Percentiles rank a stretch among this genome's conserved stretches.
These are phyloP conservation scores for Colletotrichum chlorophyti DNA, from an alignment of 2,329 filamentous ascomycete species.

Conservation along the genomic window DNA sequence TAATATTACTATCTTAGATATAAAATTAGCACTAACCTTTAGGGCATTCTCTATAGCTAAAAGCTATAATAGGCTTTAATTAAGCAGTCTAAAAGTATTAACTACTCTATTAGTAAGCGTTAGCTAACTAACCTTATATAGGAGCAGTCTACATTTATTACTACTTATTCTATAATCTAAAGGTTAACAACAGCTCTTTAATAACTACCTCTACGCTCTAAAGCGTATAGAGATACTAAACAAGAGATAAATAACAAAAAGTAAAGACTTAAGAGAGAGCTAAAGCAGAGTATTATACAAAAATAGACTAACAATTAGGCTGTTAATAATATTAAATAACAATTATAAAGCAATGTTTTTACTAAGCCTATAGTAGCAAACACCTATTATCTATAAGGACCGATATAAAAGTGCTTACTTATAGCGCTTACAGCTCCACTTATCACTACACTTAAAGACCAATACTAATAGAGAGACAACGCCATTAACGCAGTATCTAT, in stretches of 20 bases:
- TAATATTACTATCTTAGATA: not conserved
- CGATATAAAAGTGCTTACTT: conserved; percentile 28
- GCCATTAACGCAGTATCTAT: conserved; percentile 21
- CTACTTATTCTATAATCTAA: not conserved
- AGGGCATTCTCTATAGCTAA: not conserved
- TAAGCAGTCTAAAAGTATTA: not conserved
- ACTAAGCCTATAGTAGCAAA: conserved; percentile 4
- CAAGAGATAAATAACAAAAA: conserved; percentile 25
- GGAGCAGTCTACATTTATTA: not conserved
- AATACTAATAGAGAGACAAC: conserved; percentile 24
- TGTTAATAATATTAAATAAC: conserved; percentile 30
- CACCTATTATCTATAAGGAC: conserved; percentile 14
- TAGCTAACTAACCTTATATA: not conserved
- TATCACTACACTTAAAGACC: conserved; percentile 11
- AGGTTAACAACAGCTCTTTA: not conserved
- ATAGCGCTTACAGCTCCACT: conserved; percentile 21
- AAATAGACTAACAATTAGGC: conserved; percentile 30
- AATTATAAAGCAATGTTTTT: conserved; percentile 31
- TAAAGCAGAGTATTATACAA: conserved; percentile 27
- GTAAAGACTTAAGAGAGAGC: conserved; percentile 26
- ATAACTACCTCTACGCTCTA: not conserved
- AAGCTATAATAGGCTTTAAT: not conserved
- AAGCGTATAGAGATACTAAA: conserved; percentile 10
- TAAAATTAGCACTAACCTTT: not conserved
- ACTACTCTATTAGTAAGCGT: not conserved